phyloP scores from a whole-genome alignment of 495 filamentous ascomycete species.

The Lasiosphaeria ovina region DNA sequence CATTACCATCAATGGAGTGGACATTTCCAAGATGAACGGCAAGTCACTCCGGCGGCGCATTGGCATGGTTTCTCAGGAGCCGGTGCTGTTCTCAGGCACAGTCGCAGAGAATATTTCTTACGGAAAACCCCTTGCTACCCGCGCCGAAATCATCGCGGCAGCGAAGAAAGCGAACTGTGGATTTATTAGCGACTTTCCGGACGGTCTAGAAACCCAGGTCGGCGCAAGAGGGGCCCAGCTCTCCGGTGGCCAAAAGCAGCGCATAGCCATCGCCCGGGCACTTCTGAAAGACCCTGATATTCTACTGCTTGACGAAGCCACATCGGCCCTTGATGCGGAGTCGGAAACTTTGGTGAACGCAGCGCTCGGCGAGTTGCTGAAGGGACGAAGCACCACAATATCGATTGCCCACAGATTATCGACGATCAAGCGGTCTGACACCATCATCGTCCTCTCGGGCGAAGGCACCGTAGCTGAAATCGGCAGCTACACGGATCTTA shows the following conservation, averaged over 20 bases:
- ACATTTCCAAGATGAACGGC: constrained; percentile 84
- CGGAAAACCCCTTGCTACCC: constrained; percentile 74
- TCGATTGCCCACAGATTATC: constrained; percentile 92
- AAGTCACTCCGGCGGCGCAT: constrained; percentile 94
- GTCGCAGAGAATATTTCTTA: constrained; percentile 98
- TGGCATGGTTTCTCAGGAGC: constrained; percentile 92
- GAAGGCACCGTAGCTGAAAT: constrained; percentile 89
- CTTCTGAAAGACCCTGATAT: constrained; percentile 96
- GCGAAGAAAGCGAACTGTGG: constrained; percentile 94
- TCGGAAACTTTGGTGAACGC: constrained; percentile 93
- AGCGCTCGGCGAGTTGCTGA: constrained; percentile 75
- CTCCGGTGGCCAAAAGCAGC: constrained; percentile 94
- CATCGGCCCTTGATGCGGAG: constrained; percentile 93
- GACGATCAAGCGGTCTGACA: constrained; percentile 92
- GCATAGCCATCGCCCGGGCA: constrained; percentile 93
- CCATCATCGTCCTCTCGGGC: constrained; percentile 80
- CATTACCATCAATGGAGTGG: constrained; percentile 79
- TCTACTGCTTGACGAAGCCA: constrained; percentile 91
- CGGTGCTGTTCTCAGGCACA: constrained; percentile 90
- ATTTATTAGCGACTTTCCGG: constrained; percentile 95
- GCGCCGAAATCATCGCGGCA: constrained; percentile 78
- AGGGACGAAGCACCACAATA: constrained; percentile 89
- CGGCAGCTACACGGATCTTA: constrained; percentile 77
- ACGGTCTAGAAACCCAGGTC: constrained; percentile 91
- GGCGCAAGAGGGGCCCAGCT: constrained; percentile 91